Base-by-base conservation (phyloP, 768 basidiomycete species). In the Panaeolus papilionaceus region DNA sequence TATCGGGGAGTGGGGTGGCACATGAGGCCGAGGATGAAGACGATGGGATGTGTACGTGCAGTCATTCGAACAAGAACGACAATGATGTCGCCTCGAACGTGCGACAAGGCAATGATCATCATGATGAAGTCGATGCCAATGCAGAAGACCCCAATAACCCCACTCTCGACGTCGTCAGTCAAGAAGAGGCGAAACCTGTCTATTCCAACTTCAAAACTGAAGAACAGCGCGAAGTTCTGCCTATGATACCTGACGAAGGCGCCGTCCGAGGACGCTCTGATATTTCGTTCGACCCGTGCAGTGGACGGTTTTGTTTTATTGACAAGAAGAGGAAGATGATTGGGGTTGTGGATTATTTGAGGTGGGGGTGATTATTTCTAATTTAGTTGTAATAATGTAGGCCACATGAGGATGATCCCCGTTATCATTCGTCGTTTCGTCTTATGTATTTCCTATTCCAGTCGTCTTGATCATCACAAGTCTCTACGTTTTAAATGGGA, bases 321-420 rank as follows among this genome's bases (percentile, higher is more conserved):
- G 54, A 58, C 7, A 37, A 58, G n/a, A 28, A 14, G 14, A 58
- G 54, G 14, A 16, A 33, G 54, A 58, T 58, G 54, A 10, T 58
- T 5, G 54, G 54, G 10, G 28, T 58, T 33, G 54, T 58, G 3
- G 54, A 58, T 58, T 58, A 58, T 58, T 58, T 58, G 54, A 37
- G 33, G 3, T 51, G 47, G 47, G 42, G 42, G 33, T 33, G 5
- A 33, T 33, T 33, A 33, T 33, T 33, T 33, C 33, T 33, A 33
- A 33, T 33, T 33, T 33, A 0, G 5, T 33, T 33, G 1, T 33
- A 33, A 33, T 33, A 33, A 33, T 33, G 0, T 33, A 33, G 1
- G 33, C 33, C 33, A 33, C 33, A 33, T 5, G 33, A 23, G 1
- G 23, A 33, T 33, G 33, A 2, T 33, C 2, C 1, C 33, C 33